Evolutionary conservation across 2,329 filamentous ascomycete species (phyloP), one percentile per base, ranked within the genome.

Genomic region (Rutstroemia sp.): DNA sequence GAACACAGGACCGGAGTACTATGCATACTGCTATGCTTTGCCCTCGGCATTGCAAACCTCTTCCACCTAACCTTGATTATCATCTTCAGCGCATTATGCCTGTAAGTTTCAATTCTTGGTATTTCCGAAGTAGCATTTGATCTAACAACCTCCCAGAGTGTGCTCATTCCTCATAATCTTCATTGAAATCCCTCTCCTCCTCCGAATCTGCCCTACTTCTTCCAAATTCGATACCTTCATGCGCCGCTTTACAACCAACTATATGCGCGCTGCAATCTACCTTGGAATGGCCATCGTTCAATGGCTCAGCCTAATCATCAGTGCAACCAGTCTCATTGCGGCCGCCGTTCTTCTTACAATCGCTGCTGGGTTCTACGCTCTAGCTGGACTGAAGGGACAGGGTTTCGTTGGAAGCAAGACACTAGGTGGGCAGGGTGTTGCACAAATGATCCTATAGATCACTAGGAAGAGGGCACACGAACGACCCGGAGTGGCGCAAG

Each of bases 161-260:
- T 90, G 80, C 50, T 80, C 84, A 14, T 83, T 91, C 65, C 67
- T 92, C 65, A 87, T 94, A 68, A 76, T 94, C 69, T 94, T 94
- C 74, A 80, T 92, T 69, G 89, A 99, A 73, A 86, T 99, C 17
- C 94, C 94, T 27, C 86, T 97, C 58, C 88, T 99, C 57, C 86
- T 99, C 60, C 89, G 94, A 74, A 96, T 99, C 76, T 99, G 94
- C 77, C 94, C 94, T 57, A 99, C 94, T 5, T 97, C 92, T 14
- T 74, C 86, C 62, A 84, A 82, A 63, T 99, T 99, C 75, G 94
- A 99, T 72, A 77, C 76, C 63, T 86, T 91, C 71, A 92, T 99
- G 73, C 91, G 92, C 73, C 86, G 83, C 68, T 89, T 99, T 77
- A 90, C 90, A 61, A 95, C 92, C 58, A 97, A 96, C 78, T 97